Base-by-base conservation (phyloP, 2,329 filamentous ascomycete genomes). In the Neocatenulostroma microsporum region DNA sequence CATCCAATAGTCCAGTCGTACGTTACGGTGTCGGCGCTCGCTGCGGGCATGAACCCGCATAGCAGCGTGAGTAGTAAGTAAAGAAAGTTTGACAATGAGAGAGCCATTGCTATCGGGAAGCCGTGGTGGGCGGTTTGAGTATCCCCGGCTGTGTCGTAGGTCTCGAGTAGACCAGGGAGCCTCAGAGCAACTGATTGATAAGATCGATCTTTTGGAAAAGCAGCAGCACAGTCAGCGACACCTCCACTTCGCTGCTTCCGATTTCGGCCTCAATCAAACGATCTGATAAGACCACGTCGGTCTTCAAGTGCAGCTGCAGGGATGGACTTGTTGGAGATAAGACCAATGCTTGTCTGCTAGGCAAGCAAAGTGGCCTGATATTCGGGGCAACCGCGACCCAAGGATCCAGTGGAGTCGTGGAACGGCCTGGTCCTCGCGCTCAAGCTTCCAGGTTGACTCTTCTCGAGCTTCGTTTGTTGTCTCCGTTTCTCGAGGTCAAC, bases 1-100 rank as follows among this genome's bases (percentile, higher is more conserved):
- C 73, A 76, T 11, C 61, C 67, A 45, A 75, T 60, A 45, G 75
- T 68, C 50, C 68, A 75, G 46, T 74, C 60, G 42, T 69, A 67
- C 17, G 59, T 66, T 31, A 69, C 62, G 2, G 61, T 68, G 8
- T 53, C 53, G 28, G 46, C 51, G 29, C 13, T 30, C 21, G 26
- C 34, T 8, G 26, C 11, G 5, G 24, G 26, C 21, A 23, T 5
- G 20, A 43, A 28, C 25, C 32, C 34, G 41, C 48, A 32, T 15
- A 62, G 39, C 39, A 60, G 25, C 43, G 46, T 21, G 34, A 49
- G 32, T 57, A 52, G 46, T 48, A 61, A 44, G 40, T 63, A 47
- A 30, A 68, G 53, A 44, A 68, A 62, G 41, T 54, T 63, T 1
- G 62, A 66, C 33, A 69, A 39, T 18, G 65, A 69, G 28, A 63